Evolutionary conservation across 2,329 filamentous ascomycete genomes (phyloP), one percentile per base, ranked within the genome.

Genomic region (Pyrenophora graminea): DNA sequence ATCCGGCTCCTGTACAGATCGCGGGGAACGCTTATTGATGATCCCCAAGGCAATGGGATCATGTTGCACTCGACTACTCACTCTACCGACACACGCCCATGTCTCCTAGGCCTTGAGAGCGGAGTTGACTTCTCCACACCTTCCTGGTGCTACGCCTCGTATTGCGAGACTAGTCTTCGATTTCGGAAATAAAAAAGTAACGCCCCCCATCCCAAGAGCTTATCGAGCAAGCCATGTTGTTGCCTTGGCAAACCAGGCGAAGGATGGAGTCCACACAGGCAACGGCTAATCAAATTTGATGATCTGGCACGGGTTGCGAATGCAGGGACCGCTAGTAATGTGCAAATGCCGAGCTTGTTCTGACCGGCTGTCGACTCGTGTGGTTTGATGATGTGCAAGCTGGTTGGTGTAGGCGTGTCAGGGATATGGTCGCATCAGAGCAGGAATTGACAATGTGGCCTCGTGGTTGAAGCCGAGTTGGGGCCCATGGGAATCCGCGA

Each of bases 11-110:
- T 48, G 23, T 43, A 42, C 51, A 53, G 54, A 58, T 44, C 44
- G 56, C 48, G 52, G 56, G 57, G 58, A 58, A 59, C 48, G 58
- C 45, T 58, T 43, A 43, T 41, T 54, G 62, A 56, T 56, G 61
- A 67, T 67, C 60, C 43, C 45, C 45, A 50, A 53, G 30, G 52
- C 47, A 47, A 58, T 58, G 55, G 47, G 34, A 48, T 50, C 31
- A 32, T 42, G 53, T 55, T 49, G 54, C 48, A 61, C 45, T 30
- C 27, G 2, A 30, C 27, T 13, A 21, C 27, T 12, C 8, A 3
- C 23, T 30, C 3, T 12, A 30, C 27, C 27, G 9, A 4, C 39
- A 44, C 32, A 52, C 31, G 15, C 17, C 18, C 17, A 48, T 39
- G 37, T 42, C 46, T 36, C 50, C 36, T 17, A 31, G 19, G 2